A percentile compares a stretch with the other conserved stretches of the same genome.
phyloP scores from a whole-genome alignment of 352 stramenopile genomes.

The Phytopythium litorale region DNA sequence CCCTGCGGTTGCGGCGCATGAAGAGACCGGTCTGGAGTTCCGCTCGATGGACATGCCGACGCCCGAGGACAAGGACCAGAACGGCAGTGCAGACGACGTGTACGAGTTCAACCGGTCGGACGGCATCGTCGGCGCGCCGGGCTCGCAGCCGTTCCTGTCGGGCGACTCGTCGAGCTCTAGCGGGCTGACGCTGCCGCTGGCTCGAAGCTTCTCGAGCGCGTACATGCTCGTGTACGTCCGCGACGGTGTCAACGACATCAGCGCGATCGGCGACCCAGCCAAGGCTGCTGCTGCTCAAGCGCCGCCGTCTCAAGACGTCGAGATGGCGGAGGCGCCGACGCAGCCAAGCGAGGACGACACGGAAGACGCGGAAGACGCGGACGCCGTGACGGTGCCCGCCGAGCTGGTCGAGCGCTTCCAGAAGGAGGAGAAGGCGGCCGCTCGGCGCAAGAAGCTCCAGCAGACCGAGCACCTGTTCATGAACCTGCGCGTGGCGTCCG shows the following conservation, averaged over 20 bases:
- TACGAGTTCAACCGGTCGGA: slow-evolving; percentile 41
- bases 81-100: slow-evolving; percentile 19
- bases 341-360: slow-evolving; percentile 3
- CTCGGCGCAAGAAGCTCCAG: slow-evolving; percentile 69
- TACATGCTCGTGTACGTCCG: slow-evolving; percentile 90
- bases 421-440: slow-evolving; percentile 68
- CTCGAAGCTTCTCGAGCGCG: slow-evolving; percentile 71
- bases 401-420: slow-evolving; percentile 64
- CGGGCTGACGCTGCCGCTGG: slow-evolving; percentile 52
- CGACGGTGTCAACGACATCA: slow-evolving; percentile 70
- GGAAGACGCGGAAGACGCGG: slow-evolving; percentile 11
- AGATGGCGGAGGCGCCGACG: slow-evolving; percentile 5
- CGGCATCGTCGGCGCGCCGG: slow-evolving; percentile 8
- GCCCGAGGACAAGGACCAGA: slow-evolving; percentile 9
- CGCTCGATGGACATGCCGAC: slow-evolving; percentile 27
- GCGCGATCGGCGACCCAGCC: slow-evolving; percentile 24
- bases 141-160: slow-evolving; percentile 5
- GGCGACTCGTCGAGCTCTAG: slow-evolving; percentile 14
- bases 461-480: slow-evolving; percentile 85
- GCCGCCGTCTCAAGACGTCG: slow-evolving; percentile 13
- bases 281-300: slow-evolving; percentile 1
- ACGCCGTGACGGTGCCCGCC: slow-evolving; percentile 49
- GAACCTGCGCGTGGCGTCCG: slow-evolving; percentile 72
- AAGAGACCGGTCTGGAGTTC: slow-evolving; percentile 35
- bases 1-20: slow-evolving; percentile 8